These are phyloP conservation scores for Penicillium robsamsonii DNA, from an alignment of 495 filamentous ascomycete genomes.

Conservation along the genomic window DNA sequence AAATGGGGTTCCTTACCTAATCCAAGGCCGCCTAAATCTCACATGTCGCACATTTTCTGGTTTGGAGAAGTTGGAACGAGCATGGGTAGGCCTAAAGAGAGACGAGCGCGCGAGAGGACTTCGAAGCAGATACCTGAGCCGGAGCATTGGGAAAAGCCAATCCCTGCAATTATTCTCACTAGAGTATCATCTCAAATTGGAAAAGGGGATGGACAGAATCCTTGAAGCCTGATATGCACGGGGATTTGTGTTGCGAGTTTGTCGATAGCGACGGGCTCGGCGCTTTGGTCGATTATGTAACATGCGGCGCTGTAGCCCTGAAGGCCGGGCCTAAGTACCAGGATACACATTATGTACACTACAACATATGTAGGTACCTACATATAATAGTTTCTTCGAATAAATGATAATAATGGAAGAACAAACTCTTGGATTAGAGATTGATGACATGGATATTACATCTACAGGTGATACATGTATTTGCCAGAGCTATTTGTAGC, in stretches of 20 bases:
- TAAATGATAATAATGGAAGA: neutral
- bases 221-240: neutral
- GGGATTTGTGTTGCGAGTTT: neutral
- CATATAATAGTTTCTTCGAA: neutral
- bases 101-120: slow-evolving; percentile 24
- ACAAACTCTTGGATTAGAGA: neutral
- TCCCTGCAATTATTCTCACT: slow-evolving; percentile 7
- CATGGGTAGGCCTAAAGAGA: slow-evolving; percentile 22
- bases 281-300: slow-evolving; percentile 6
- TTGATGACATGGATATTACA: neutral
- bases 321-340: too few species aligned
- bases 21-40: slow-evolving; percentile 40
- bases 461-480: neutral
- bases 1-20: slow-evolving; percentile 29
- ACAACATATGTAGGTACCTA: neutral
- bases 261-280: neutral
- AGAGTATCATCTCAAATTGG: slow-evolving; percentile 12
- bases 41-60: slow-evolving; percentile 34
- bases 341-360: neutral
- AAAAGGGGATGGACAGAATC: slow-evolving; percentile 3
- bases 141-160: slow-evolving; percentile 39
- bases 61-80: slow-evolving; percentile 10
- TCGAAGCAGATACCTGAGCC: slow-evolving; percentile 34
- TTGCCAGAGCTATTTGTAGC: too few species aligned
- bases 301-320: neutral